Conservation (phyloP, 2,329 filamentous ascomycete genomes). For the Verticillium dahliae region DNA sequence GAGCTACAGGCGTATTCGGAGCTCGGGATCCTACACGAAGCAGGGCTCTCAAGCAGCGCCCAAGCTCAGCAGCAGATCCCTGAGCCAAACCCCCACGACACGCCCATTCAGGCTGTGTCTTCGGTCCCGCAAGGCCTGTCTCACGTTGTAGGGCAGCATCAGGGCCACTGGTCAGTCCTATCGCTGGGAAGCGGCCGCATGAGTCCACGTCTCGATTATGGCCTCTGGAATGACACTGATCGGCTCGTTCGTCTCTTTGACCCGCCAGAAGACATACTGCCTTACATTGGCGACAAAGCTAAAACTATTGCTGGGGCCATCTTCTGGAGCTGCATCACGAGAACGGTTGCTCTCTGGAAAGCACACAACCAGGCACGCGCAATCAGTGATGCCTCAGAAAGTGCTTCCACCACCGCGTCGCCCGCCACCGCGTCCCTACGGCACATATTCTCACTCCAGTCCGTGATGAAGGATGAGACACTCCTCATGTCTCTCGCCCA, state of each 20-base stretch:
- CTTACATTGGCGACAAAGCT: conserved; percentile 4
- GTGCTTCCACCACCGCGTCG: background rate
- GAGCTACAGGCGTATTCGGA: background rate
- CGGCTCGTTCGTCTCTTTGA: conserved; percentile 6
- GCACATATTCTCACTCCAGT: background rate
- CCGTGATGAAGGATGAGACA: background rate
- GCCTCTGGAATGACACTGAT: conserved; percentile 8
- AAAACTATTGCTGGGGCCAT: conserved; percentile 8
- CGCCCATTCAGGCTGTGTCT: background rate
- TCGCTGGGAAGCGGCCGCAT: background rate
- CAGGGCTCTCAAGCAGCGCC: background rate
- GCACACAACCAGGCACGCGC: background rate
- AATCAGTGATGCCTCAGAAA: conserved; percentile 1
- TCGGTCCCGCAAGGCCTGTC: background rate
- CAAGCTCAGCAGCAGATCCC: background rate
- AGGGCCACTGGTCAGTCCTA: background rate
- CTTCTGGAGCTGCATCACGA: conserved; percentile 10
- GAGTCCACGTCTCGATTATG: conserved; percentile 9
- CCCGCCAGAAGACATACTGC: conserved; percentile 2
- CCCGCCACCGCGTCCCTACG: background rate
- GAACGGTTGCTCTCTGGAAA: conserved; percentile 9
- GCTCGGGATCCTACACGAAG: background rate
- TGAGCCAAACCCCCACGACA: background rate
- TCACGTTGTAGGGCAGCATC: background rate
- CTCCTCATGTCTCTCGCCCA: conserved; percentile 5